Conservation (phyloP, 208 protist species). For the Trypanosomatidae sp. region DNA sequence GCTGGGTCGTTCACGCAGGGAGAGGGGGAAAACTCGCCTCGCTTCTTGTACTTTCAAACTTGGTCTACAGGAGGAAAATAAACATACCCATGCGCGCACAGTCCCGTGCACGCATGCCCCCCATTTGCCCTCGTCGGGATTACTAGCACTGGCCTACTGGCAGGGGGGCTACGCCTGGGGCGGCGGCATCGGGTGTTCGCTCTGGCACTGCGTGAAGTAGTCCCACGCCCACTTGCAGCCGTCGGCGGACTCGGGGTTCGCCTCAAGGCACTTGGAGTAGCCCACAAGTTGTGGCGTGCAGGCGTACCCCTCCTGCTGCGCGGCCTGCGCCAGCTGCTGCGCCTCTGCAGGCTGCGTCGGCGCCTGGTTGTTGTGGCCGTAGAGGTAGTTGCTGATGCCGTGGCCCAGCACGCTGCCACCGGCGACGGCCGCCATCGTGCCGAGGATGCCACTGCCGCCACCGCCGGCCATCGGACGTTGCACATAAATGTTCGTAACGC, state of each 20-base stretch:
- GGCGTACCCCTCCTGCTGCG: conserved; percentile 54
- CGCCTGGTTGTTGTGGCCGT: conserved; percentile 54
- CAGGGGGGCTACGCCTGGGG: background rate
- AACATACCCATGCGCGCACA: background rate
- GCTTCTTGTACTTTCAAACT: background rate
- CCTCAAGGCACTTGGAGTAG: conserved; percentile 87
- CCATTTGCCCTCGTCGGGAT: background rate
- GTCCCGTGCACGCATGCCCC: background rate
- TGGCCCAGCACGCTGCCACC: conserved; percentile 83
- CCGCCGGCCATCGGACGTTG: conserved; percentile 47
- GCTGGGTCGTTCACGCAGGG: background rate
- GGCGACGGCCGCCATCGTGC: conserved; percentile 83
- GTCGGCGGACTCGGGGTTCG: conserved; percentile 53
- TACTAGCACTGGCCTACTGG: background rate
- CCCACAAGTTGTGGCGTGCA: conserved; percentile 68
- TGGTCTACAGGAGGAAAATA: background rate
- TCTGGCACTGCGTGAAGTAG: conserved; percentile 82
- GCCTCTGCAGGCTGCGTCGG: conserved; percentile 82
- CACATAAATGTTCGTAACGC: conserved; percentile 81
- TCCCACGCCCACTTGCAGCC: conserved; percentile 90
- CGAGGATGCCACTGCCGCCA: conserved; percentile 68
- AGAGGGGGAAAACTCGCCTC: background rate
- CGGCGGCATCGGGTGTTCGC: conserved; percentile 23
- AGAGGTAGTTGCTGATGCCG: conserved; percentile 90
- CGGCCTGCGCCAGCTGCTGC: conserved; percentile 72